Conservation (phyloP, 2,329 filamentous ascomycete species). For the Raffaelea arxii region DNA sequence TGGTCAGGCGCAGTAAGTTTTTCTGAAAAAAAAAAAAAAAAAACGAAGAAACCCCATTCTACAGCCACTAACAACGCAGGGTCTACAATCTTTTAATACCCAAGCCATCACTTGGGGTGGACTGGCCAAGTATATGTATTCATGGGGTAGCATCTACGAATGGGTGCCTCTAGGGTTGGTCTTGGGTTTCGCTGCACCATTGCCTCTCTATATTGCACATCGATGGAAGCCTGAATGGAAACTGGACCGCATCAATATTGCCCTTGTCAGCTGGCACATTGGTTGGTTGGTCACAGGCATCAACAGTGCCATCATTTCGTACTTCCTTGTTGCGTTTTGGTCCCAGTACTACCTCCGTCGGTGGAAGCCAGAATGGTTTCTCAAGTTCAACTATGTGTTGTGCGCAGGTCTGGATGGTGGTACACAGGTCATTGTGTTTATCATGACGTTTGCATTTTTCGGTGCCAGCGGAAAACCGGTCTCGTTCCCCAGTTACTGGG, state of each 20-base stretch:
- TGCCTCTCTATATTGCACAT: conserved; percentile 40
- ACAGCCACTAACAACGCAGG: conserved; percentile 18
- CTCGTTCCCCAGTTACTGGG: conserved; percentile 64
- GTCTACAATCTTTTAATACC: conserved; percentile 25
- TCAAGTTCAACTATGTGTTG: conserved; percentile 19
- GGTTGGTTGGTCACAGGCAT: conserved; percentile 65
- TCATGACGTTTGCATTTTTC: conserved; percentile 30
- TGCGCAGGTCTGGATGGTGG: conserved; percentile 1
- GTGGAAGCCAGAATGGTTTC: conserved; percentile 23
- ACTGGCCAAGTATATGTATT: conserved; percentile 7
- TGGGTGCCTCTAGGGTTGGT: conserved; percentile 49
- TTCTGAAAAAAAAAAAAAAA: background rate
- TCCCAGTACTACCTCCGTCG: conserved; percentile 57
- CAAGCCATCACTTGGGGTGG: conserved; percentile 9
- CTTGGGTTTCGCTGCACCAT: conserved; percentile 30
- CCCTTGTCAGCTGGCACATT: conserved; percentile 17
- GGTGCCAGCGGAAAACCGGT: conserved; percentile 45
- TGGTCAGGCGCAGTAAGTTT: conserved; percentile 19
- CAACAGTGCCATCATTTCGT: conserved; percentile 31
- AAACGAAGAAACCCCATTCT: conserved; percentile 28
- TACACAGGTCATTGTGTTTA: conserved; percentile 20
- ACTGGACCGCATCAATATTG: conserved; percentile 54
- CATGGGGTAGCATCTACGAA: conserved; percentile 55
- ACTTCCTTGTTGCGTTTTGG: conserved; percentile 59
- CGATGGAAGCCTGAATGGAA: conserved; percentile 33